Evolutionary conservation across 169 alveolate species (phyloP).

Genomic region (Plasmodium reichenowi): DNA sequence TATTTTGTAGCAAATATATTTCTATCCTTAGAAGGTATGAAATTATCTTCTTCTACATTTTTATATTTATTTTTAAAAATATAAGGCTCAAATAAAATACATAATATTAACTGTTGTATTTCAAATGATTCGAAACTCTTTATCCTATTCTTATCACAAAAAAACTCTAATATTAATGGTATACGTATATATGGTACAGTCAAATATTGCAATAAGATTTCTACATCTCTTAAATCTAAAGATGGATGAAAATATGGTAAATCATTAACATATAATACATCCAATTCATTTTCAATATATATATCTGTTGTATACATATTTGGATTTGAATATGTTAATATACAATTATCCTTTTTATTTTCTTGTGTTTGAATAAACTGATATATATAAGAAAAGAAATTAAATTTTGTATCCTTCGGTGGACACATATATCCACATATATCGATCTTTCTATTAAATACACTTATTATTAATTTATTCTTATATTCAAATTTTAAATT

Average conservation of each 20-base stretch:
- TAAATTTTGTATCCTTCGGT: constrained; percentile 78
- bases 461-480: constrained; percentile 56
- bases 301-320: constrained; percentile 65
- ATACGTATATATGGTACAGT: constrained; percentile 90
- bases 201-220: constrained; percentile 87
- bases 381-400: constrained; percentile 76
- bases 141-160: constrained; percentile 85
- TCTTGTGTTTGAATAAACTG: constrained; percentile 68
- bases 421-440: constrained; percentile 75
- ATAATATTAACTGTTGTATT: constrained; percentile 87
- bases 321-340: constrained; percentile 71
- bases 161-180: constrained; percentile 88
- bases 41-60: constrained; percentile 76
- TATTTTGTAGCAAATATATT: constrained; percentile 84
- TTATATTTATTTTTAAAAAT: constrained; percentile 82
- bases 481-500: constrained; percentile 54
- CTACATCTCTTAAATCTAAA: constrained; percentile 86
- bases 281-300: constrained; percentile 84
- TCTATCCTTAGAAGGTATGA: constrained; percentile 81
- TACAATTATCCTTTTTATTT: constrained; percentile 42
- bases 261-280: constrained; percentile 83
- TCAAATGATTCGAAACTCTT: constrained; percentile 82
- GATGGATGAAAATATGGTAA: constrained; percentile 85
- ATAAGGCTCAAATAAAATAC: constrained; percentile 88
- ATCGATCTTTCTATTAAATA: constrained; percentile 55